phyloP scores from a whole-genome alignment of 495 filamentous ascomycete genomes.

The Copromyces sp. region DNA sequence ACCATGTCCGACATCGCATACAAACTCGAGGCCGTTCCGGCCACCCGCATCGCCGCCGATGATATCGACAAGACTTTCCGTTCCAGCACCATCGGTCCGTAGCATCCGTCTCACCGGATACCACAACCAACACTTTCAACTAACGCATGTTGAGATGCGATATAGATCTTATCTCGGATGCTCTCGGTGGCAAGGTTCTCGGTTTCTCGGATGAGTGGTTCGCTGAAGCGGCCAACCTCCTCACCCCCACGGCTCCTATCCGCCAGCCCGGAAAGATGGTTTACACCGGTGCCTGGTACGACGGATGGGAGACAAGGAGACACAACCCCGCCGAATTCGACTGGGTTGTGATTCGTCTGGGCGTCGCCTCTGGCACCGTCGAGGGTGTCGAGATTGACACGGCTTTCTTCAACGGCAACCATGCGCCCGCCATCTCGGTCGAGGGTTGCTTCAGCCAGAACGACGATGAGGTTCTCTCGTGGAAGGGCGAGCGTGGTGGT shows the following conservation, averaged over 20 bases:
- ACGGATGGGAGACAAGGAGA: conserved; percentile 88
- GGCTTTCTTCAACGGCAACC: conserved; percentile 77
- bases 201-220: conserved; percentile 84
- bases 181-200: conserved; percentile 64
- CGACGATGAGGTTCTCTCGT: conserved; percentile 49
- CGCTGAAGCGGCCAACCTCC: conserved; percentile 68
- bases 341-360: conserved; percentile 74
- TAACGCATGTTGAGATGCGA: neutral
- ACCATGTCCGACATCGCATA: conserved; percentile 31
- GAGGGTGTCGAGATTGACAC: conserved; percentile 82
- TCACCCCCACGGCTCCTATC: conserved; percentile 65
- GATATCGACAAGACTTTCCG: conserved; percentile 65
- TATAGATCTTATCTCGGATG: conserved; percentile 64
- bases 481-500: conserved; percentile 42
- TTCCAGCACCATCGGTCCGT: conserved; percentile 57
- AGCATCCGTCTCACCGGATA: neutral
- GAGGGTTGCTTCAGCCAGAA: conserved; percentile 60
- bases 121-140: neutral
- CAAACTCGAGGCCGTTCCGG: conserved; percentile 36
- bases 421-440: conserved; percentile 74
- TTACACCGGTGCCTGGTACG: conserved; percentile 83
- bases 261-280: conserved; percentile 74
- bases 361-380: conserved; percentile 65
- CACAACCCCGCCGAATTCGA: conserved; percentile 75
- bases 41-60: conserved; percentile 38